Conservation (phyloP, 768 basidiomycete species). For the Rhizopogon vesiculosus region DNA sequence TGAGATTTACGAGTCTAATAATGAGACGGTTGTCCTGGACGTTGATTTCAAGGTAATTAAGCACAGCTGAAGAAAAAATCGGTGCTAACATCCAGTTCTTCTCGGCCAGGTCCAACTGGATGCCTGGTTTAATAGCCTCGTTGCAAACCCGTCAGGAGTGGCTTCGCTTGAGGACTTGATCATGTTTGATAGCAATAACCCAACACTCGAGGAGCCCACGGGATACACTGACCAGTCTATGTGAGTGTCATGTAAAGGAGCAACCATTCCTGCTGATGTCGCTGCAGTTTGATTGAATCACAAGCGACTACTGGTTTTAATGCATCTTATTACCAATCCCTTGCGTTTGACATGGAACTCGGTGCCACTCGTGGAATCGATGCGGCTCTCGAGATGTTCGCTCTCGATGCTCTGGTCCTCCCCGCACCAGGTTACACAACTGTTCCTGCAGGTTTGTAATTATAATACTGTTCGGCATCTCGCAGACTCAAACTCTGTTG, state of each 20-base stretch:
- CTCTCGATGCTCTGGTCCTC: constrained; percentile 47
- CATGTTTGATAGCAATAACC: constrained; percentile 46
- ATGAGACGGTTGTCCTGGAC: constrained; percentile 51
- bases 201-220: constrained; percentile 40
- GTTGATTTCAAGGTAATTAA: constrained; percentile 54
- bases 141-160: constrained; percentile 57
- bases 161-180: constrained; percentile 54
- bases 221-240: constrained; percentile 28
- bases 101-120: constrained; percentile 46
- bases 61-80: not conserved
- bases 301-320: constrained; percentile 24
- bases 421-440: constrained; percentile 28
- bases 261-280: constrained; percentile 6
- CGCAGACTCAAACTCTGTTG: not conserved
- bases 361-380: constrained; percentile 53
- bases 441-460: constrained; percentile 15
- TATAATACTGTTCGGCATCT: not conserved
- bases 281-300: constrained; percentile 16
- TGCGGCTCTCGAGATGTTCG: constrained; percentile 37
- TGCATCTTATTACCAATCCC: constrained; percentile 36
- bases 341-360: constrained; percentile 42
- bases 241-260: constrained; percentile 14
- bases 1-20: constrained; percentile 42
- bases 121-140: constrained; percentile 39
- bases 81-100: not conserved